These are phyloP conservation scores for Euryodendron excelsum DNA, from an alignment of 148 eudicot genomes.

Conservation along the genomic window DNA sequence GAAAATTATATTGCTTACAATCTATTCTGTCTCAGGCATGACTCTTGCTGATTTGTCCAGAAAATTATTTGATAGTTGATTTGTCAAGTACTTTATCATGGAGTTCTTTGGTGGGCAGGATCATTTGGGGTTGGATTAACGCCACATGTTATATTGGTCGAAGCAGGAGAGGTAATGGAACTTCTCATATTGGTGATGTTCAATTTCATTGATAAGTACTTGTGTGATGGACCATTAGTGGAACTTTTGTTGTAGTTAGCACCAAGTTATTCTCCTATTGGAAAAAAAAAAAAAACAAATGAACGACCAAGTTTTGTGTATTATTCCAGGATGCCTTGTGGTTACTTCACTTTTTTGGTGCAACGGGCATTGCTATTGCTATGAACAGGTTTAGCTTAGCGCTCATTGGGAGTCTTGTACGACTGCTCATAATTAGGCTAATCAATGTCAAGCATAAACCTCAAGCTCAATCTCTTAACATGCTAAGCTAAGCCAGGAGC, in stretches of 20 bases:
- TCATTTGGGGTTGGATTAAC: conserved; percentile 75
- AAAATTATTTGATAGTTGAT: neutral
- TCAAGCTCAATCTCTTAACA: neutral
- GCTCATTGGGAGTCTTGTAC: neutral
- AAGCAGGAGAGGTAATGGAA: conserved; percentile 64
- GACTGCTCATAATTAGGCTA: neutral
- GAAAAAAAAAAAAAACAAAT: no score
- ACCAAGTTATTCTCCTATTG: neutral
- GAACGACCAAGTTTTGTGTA: neutral
- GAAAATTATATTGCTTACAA: neutral
- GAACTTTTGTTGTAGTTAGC: neutral
- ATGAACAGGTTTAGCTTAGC: no score
- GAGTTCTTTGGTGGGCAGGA: conserved; percentile 40
- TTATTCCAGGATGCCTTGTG: neutral
- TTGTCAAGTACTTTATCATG: neutral
- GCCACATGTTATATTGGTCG: conserved; percentile 76
- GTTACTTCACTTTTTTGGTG: neutral
- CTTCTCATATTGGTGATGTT: neutral
- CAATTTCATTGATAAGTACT: neutral
- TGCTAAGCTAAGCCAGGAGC: no score
- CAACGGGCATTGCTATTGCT: no score
- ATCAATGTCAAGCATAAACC: neutral
- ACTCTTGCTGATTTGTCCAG: conserved; percentile 42
- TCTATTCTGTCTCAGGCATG: conserved; percentile 37
- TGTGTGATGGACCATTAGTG: neutral